These are phyloP conservation scores for Candida peoriensis DNA, from an alignment of 805 yeast species.

Conservation along the genomic window DNA sequence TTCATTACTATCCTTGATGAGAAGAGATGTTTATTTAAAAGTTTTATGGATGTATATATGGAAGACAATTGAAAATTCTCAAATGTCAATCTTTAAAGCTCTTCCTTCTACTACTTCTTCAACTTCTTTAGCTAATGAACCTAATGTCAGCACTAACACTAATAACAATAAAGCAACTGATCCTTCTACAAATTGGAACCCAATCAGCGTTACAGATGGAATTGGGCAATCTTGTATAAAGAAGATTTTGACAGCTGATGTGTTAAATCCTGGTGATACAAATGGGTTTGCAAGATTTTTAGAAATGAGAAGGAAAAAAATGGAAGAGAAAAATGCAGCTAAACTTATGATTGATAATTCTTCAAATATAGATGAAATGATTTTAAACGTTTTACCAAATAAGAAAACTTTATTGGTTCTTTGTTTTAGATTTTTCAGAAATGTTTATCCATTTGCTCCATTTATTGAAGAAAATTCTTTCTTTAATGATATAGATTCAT, in stretches of 20 bases:
- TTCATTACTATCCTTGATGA: conserved; percentile 42
- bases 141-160: too few species aligned
- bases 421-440: conserved; percentile 20
- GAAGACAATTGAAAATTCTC: conserved; percentile 10
- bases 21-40: conserved; percentile 38
- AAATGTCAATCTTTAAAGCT: not conserved
- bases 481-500: conserved; percentile 13
- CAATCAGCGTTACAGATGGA: too few species aligned
- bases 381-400: conserved; percentile 15
- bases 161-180: not conserved
- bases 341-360: not conserved
- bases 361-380: conserved; percentile 7
- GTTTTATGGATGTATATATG: conserved; percentile 30
- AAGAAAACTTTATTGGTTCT: conserved; percentile 12
- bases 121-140: too few species aligned
- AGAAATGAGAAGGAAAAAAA: conserved; percentile 12
- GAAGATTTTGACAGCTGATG: not conserved
- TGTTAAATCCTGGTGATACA: conserved; percentile 3
- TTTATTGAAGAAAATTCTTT: conserved; percentile 20
- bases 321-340: conserved; percentile 4
- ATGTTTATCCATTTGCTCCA: conserved; percentile 22
- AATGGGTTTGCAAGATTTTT: conserved; percentile 7
- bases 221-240: not conserved
- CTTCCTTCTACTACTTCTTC: too few species aligned
- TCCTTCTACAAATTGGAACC: not conserved